phyloP scores from a whole-genome alignment of 208 protist species.

The Trypanosomatidae sp. region DNA sequence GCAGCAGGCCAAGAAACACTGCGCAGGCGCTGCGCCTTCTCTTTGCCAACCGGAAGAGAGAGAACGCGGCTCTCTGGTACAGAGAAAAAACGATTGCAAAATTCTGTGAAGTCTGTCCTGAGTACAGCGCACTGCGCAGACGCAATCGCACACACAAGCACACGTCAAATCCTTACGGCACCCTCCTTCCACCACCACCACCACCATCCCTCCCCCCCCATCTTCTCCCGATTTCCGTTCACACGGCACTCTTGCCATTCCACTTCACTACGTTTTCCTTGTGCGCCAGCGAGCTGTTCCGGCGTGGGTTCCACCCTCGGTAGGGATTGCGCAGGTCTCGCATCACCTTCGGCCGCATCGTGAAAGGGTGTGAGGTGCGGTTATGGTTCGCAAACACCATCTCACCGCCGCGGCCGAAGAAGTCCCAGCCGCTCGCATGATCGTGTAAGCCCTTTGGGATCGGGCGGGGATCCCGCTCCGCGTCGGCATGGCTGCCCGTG shows the following conservation, averaged over 20 bases:
- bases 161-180: neutral
- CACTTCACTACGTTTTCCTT: slow-evolving; percentile 86
- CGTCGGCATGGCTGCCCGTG: slow-evolving; percentile 28
- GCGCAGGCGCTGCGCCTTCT: too few relatives aligned
- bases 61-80: neutral
- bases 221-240: neutral
- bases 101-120: neutral
- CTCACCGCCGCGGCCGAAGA: slow-evolving; percentile 78
- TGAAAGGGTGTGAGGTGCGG: slow-evolving; percentile 59
- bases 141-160: neutral
- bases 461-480: slow-evolving; percentile 73
- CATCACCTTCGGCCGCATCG: slow-evolving; percentile 88
- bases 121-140: neutral
- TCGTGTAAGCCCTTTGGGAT: slow-evolving; percentile 83
- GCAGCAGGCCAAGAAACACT: neutral
- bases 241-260: slow-evolving; percentile 82
- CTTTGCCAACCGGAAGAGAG: neutral
- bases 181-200: too few relatives aligned
- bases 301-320: slow-evolving; percentile 69
- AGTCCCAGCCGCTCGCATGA: slow-evolving; percentile 82
- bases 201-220: too few relatives aligned
- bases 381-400: slow-evolving; percentile 82
- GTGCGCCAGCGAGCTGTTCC: slow-evolving; percentile 83
- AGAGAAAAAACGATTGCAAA: neutral
- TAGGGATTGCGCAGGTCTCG: slow-evolving; percentile 71